A percentile compares a stretch with the other conserved stretches of the same genome.
Evolutionary conservation across 352 stramenopile species (phyloP).

Genomic region (Phytophthora macrochlamydospora): DNA sequence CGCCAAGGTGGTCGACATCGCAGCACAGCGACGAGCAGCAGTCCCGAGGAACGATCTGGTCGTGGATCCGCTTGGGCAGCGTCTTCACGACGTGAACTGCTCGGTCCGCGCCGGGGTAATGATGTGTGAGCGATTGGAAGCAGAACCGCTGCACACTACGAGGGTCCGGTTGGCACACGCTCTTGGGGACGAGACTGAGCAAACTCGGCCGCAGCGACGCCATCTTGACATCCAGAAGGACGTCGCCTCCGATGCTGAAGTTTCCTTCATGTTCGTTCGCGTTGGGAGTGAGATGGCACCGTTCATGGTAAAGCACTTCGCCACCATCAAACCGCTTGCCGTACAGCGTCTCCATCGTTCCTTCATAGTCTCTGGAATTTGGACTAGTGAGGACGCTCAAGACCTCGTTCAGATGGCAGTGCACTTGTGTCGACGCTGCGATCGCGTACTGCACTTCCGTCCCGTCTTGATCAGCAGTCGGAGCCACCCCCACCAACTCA

Average conservation of each 20-base stretch:
- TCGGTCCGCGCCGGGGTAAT: conserved; percentile 37
- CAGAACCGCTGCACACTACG: conserved; percentile 6
- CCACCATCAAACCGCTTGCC: conserved; percentile 29
- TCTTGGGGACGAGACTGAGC: neutral
- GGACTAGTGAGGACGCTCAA: conserved; percentile 40
- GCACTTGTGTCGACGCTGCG: conserved; percentile 33
- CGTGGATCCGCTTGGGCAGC: conserved; percentile 47
- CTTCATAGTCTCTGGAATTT: conserved; percentile 31
- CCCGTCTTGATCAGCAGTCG: conserved; percentile 3
- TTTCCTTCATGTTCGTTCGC: neutral
- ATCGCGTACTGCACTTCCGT: conserved; percentile 37
- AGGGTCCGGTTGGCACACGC: no score
- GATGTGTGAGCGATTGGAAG: conserved; percentile 42
- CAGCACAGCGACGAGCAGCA: conserved; percentile 39
- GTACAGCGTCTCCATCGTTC: conserved; percentile 34
- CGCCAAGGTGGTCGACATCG: conserved; percentile 48
- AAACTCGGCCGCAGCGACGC: conserved; percentile 15
- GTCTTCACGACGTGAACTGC: conserved; percentile 60
- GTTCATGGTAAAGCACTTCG: conserved; percentile 31
- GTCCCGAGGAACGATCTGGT: conserved; percentile 35
- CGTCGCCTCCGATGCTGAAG: neutral
- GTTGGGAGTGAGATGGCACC: conserved; percentile 13
- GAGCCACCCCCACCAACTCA: conserved; percentile 17
- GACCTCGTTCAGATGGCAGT: conserved; percentile 48
- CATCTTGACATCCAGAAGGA: neutral